Evolutionary conservation across 1,284 basidiomycete species (phyloP), one percentile per base, ranked within the genome.

Genomic region (Apiotrichum laibachii): DNA sequence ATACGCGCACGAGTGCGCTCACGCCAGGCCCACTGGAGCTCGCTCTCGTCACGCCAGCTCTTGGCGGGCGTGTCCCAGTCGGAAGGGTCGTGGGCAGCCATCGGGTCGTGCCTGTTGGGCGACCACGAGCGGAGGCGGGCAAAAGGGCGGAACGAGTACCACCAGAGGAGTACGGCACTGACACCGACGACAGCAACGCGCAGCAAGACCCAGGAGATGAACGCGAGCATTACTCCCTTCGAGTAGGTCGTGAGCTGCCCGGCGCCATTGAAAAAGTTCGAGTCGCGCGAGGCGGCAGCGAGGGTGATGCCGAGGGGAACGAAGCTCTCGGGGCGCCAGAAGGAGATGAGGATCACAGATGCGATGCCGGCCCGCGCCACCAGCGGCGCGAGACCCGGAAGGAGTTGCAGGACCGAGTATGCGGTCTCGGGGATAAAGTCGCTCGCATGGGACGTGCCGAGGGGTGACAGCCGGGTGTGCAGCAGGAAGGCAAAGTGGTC

Each of bases 401-500:
- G 71, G 70, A 90, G 89, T 78, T 92, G 90, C 0, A 88, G 84
- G 64, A 89, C 86, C 68, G 85, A 85, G 80, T 85, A 88, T 68
- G 83, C 88, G 8, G 86, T 86, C 77, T 92, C 90, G 10, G 90
- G 87, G 51, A 77, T 47, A 33, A 75, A 64, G 42, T 76, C 75
- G 40, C 59, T 50, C 3, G 62, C 52, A 50, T 70, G 56, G 0
- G 66, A 57, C 16, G 70, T 72, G 16, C 72, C 66, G 74, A 83
- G 85, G n/a, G 88, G 86, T 12, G 85, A 84, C 60, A 81, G 80
- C 46, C 89, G 86, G 65, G 91, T 81, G 73, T 90, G 84, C 59
- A 86, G 83, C 65, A 93, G 80, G 79, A 92, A 92, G 75, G 85
- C 88, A 73, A 90, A 92, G 77, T 87, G 85, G 57, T 83, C 83